Evolutionary conservation across 2,329 filamentous ascomycete genomes (phyloP), one percentile per base, ranked within the genome.

Genomic region (Cladosporium sp.): DNA sequence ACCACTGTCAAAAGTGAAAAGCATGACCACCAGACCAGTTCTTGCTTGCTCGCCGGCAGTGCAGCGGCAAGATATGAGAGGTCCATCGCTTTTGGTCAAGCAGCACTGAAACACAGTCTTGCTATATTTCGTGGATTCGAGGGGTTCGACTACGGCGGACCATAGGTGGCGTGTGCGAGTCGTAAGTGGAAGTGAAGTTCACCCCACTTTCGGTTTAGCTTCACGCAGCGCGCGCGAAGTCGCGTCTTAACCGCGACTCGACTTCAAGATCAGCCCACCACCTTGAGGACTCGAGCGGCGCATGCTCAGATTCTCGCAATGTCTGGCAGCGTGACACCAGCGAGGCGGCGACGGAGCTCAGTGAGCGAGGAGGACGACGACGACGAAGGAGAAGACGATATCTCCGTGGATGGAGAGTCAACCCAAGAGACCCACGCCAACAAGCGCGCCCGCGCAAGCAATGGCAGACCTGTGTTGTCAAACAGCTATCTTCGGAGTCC

Each of bases 401-500:
- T 47, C 2, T 58, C 59, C 7, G 34, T 56, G 8, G 52, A 60
- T 28, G 59, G 56, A 17, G 51, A 56, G 13, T 13, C 34, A 6
- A 32, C 54, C 4, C 22, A 45, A 19, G 42, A 47, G 3, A 35
- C 35, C 13, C 44, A 22, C 34, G 12, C 25, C 7, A 56, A 49
- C 45, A 61, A 59, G 47, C 60, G 57, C 36, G 28, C 53, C 8
- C 57, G 58, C 28, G 3, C 50, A 17, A 49, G 40, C 19, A 24
- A 60, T 40, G 53, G 25, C 12, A 10, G 40, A 15, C 63, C 67
- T 34, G 20, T 73, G 3, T 65, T 73, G 4, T 71, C 71, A 2
- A 62, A 69, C 56, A 70, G 61, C 66, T 73, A 67, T 56, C 66
- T 68, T 37, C 66, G 68, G 60, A 68, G 65, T 17, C 65, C 69